phyloP scores from a whole-genome alignment of 139 green algal species.

The Trebouxia sp. region DNA sequence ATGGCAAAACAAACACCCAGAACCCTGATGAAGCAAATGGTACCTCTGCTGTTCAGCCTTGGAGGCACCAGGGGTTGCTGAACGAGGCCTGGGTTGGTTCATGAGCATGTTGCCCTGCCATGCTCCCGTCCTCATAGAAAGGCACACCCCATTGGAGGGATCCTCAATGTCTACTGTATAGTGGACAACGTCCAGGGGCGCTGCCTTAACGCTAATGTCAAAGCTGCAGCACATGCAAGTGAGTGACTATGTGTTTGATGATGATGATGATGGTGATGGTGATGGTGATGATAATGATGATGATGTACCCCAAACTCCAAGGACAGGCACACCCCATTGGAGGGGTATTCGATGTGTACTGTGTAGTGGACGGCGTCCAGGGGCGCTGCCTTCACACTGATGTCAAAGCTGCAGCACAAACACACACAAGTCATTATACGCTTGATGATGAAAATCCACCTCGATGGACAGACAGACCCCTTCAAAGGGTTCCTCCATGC shows the following conservation, averaged over 20 bases:
- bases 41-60: conserved; percentile 18
- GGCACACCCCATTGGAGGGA: conserved; percentile 36
- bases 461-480: not conserved
- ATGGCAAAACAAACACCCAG: not conserved
- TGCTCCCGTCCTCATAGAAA: conserved; percentile 23
- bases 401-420: not conserved
- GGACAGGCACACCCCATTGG: not conserved
- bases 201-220: conserved; percentile 27
- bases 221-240: too few relatives aligned
- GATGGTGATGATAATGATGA: not conserved
- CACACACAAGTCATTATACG: too few relatives aligned
- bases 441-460: not conserved
- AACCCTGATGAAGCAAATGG: not conserved
- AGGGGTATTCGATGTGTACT: not conserved
- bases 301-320: not conserved
- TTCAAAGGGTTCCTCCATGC: not conserved
- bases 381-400: not conserved
- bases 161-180: conserved; percentile 44
- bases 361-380: not conserved
- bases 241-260: too few relatives aligned
- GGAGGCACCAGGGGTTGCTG: not conserved
- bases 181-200: conserved; percentile 47
- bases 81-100: conserved; percentile 37
- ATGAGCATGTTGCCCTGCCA: conserved; percentile 35
- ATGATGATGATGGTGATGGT: not conserved